Conservation (phyloP, 2,329 filamentous ascomycete species). For the Verticillium longisporum region DNA sequence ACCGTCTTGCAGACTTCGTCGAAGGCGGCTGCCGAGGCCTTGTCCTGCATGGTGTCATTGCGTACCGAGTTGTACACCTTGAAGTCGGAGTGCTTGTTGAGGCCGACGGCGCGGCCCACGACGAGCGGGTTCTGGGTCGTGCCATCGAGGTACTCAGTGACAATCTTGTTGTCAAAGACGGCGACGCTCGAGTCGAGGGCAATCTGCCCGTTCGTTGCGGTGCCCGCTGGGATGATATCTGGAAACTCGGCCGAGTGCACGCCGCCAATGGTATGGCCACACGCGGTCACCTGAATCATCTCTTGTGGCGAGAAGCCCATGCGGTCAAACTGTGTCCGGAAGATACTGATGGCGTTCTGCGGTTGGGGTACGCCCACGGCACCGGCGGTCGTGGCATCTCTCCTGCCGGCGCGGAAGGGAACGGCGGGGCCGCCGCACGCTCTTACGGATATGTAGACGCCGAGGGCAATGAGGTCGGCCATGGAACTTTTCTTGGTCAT, state of each 20-base stretch:
- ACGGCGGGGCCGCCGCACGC: conserved; percentile 52
- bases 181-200: conserved; percentile 40
- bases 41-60: conserved; percentile 45
- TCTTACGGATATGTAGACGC: conserved; percentile 50
- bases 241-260: conserved; percentile 50
- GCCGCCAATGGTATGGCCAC: conserved; percentile 55
- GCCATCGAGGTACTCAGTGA: conserved; percentile 48
- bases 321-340: conserved; percentile 47
- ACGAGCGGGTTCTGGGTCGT: conserved; percentile 49
- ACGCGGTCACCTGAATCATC: conserved; percentile 55
- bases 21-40: conserved; percentile 39
- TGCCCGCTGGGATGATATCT: conserved; percentile 39
- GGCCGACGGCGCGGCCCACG: conserved; percentile 37
- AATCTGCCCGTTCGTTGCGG: conserved; percentile 33
- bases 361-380: conserved; percentile 48
- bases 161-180: conserved; percentile 49
- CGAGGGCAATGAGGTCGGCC: conserved; percentile 51
- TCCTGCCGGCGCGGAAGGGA: conserved; percentile 44
- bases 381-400: conserved; percentile 44
- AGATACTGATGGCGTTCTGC: conserved; percentile 44
- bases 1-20: conserved; percentile 39
- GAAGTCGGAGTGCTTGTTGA: conserved; percentile 45
- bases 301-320: conserved; percentile 50
- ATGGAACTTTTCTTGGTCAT: conserved; percentile 43
- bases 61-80: conserved; percentile 48